Evolutionary conservation across 371 early-diverging fungal genomes (phyloP).

Genomic region (Zopfochytrium polystomum): DNA sequence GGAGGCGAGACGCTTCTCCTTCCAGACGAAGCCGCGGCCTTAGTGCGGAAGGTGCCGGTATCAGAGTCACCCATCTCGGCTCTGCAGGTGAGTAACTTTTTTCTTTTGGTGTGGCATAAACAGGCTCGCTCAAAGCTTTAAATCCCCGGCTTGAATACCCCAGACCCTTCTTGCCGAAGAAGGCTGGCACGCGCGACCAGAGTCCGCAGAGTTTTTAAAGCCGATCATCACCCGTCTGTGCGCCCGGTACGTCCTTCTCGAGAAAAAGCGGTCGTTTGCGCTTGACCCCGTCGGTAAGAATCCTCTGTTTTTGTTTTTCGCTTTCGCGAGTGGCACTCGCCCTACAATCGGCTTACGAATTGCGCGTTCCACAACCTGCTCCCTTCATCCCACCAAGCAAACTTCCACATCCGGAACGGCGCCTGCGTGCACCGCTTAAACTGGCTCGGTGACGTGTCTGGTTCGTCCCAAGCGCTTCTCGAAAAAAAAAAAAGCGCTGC

Average conservation of each 20-base stretch:
- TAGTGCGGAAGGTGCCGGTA: neutral
- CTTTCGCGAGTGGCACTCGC: no score
- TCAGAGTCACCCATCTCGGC: no score
- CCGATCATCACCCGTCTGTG: constrained; percentile 66
- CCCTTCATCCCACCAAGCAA: no score
- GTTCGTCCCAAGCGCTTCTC: constrained; percentile 49
- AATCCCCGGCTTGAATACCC: no score
- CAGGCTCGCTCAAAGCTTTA: no score
- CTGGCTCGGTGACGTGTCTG: constrained; percentile 75
- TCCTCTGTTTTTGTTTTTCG: no score
- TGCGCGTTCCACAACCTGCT: no score
- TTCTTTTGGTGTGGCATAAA: no score
- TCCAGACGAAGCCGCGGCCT: neutral
- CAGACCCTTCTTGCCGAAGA: constrained; percentile 6
- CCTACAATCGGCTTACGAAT: no score
- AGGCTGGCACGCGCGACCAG: neutral
- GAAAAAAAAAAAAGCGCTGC: no score
- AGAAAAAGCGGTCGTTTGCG: constrained; percentile 60
- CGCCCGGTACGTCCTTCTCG: constrained; percentile 61
- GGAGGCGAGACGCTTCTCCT: constrained; percentile 5
- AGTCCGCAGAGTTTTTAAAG: constrained; percentile 37
- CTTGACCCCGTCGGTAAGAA: constrained; percentile 83
- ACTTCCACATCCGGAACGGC: constrained; percentile 88
- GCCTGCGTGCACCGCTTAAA: constrained; percentile 78
- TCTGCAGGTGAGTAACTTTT: no score